Evolutionary conservation across 345 rosid genomes (phyloP).

Genomic region (Lenwebbia sp.): DNA sequence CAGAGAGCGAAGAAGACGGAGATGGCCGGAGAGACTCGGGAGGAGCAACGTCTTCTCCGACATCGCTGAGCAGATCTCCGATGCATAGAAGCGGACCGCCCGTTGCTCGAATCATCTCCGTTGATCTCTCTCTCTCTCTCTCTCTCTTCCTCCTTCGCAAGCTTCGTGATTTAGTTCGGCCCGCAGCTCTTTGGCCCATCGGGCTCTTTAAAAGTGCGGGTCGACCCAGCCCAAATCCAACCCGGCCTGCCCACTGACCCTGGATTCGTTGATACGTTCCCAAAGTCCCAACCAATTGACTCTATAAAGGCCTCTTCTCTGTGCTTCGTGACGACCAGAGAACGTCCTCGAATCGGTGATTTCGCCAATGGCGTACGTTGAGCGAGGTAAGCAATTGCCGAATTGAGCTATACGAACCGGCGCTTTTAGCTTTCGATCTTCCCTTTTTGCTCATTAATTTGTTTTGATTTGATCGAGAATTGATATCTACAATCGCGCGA

Average conservation of each 20-base stretch:
- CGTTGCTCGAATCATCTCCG: slow-evolving; percentile 46
- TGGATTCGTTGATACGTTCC: too few relatives aligned
- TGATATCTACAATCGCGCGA: not conserved
- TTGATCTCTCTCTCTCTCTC: not conserved
- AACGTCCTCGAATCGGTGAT: not conserved
- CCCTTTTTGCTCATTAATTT: not conserved
- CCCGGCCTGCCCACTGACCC: not conserved
- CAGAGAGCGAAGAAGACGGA: slow-evolving; percentile 4
- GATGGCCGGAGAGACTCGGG: slow-evolving; percentile 1
- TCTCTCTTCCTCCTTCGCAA: not conserved
- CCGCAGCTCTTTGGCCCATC: not conserved
- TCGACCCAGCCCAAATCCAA: not conserved
- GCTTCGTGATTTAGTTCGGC: not conserved
- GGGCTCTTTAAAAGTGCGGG: not conserved
- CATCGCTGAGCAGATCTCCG: slow-evolving; percentile 74
- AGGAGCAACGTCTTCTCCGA: slow-evolving; percentile 27
- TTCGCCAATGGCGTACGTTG: not conserved
- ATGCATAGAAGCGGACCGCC: slow-evolving; percentile 80
- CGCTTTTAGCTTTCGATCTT: not conserved
- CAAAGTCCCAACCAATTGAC: not conserved
- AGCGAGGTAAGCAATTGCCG: not conserved
- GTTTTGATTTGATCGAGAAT: not conserved
- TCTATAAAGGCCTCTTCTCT: not conserved
- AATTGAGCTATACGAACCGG: not conserved
- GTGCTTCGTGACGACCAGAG: not conserved